Percentiles rank a stretch among this genome's conserved stretches.
Conservation (phyloP, 176 grass and related monocot species). For the Dactylis glomerata region DNA sequence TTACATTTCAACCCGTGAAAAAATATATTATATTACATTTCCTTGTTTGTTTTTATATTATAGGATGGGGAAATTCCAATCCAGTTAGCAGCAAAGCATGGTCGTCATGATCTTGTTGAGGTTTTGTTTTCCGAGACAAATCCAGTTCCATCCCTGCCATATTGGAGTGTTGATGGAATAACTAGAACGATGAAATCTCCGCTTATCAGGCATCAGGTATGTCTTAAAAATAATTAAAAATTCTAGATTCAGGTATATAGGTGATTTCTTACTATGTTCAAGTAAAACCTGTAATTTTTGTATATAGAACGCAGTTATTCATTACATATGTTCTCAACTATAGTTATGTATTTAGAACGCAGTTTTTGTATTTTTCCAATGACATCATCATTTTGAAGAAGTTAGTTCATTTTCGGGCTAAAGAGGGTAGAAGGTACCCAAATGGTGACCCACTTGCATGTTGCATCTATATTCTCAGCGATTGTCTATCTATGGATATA, state of each 20-base stretch:
- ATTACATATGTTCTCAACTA: background rate
- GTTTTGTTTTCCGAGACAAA: background rate
- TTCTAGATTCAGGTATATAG: background rate
- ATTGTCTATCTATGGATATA: background rate
- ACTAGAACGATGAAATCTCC: background rate
- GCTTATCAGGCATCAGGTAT: background rate
- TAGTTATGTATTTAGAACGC: no score
- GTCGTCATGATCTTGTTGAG: background rate
- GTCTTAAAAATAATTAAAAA: background rate
- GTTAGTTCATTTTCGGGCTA: no score
- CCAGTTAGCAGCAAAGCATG: background rate
- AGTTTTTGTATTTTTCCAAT: no score
- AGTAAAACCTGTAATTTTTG: background rate
- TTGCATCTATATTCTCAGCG: background rate
- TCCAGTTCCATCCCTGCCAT: background rate
- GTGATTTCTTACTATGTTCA: background rate
- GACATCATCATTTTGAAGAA: no score
- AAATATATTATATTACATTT: background rate
- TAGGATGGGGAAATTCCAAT: background rate
- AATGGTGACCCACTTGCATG: no score
- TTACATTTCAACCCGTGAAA: no score
- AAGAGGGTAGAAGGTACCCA: no score
- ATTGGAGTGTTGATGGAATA: conserved; percentile 2
- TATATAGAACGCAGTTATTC: background rate
- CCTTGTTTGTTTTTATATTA: background rate